Conservation (phyloP, 345 rosid species). For the Camelina hispida region DNA sequence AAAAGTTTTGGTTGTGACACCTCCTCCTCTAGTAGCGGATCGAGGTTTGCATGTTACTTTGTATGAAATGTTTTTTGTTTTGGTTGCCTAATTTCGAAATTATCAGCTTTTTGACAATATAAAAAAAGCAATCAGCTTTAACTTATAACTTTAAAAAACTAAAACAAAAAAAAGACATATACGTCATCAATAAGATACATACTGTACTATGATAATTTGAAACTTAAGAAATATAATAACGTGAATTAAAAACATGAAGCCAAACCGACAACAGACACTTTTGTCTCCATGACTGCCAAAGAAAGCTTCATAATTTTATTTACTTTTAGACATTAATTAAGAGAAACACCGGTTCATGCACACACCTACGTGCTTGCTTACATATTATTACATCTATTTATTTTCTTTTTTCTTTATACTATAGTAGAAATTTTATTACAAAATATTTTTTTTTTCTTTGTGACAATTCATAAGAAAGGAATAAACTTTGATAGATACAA, state of each 20-base stretch:
- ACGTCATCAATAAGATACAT: conserved; percentile 39
- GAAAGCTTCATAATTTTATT: conserved; percentile 32
- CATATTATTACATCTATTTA: not conserved
- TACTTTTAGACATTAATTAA: conserved; percentile 15
- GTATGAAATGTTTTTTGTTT: conserved; percentile 45
- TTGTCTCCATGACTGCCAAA: conserved; percentile 48
- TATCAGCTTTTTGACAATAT: conserved; percentile 44
- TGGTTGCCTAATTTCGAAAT: conserved; percentile 46
- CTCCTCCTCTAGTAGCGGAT: conserved; percentile 43
- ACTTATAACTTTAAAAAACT: conserved; percentile 33
- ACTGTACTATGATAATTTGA: conserved; percentile 29
- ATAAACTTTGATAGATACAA: conserved; percentile 47
- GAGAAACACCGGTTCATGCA: conserved; percentile 34
- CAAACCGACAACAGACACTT: conserved; percentile 48
- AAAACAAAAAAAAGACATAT: conserved; percentile 31
- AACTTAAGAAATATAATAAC: conserved; percentile 33
- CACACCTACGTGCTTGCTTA: conserved; percentile 36
- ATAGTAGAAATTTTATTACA: no score
- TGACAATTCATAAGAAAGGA: conserved; percentile 38
- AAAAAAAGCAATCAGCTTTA: conserved; percentile 36
- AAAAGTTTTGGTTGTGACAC: conserved; percentile 22
- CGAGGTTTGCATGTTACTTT: conserved; percentile 50
- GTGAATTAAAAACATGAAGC: conserved; percentile 39
- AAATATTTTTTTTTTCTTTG: not conserved
- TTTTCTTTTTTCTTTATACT: not conserved